phyloP scores from a whole-genome alignment of 768 basidiomycete species.

The Lentinula detonsa region DNA sequence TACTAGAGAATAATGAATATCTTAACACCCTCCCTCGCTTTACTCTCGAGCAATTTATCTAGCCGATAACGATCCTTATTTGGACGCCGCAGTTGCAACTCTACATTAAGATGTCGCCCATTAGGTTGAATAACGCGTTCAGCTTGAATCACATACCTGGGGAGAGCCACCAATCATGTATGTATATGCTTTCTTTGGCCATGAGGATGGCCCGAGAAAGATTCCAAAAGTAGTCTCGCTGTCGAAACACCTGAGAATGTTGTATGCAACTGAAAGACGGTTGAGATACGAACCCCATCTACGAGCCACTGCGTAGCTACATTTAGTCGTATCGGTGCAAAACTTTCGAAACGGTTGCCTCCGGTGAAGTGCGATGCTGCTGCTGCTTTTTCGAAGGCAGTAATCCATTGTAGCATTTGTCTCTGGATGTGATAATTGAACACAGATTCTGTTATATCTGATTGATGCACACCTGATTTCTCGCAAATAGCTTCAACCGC shows the following conservation, averaged over 20 bases:
- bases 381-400: constrained; percentile 79
- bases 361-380: constrained; percentile 72
- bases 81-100: constrained; percentile 82
- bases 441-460: not conserved
- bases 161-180: constrained; percentile 98
- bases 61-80: constrained; percentile 80
- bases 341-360: constrained; percentile 87
- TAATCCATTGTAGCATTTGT: constrained; percentile 97
- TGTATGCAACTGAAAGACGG: not conserved
- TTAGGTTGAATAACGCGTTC: not conserved
- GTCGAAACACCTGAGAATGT: constrained; percentile 7
- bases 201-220: constrained; percentile 85
- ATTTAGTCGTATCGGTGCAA: constrained; percentile 87
- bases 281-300: constrained; percentile 69
- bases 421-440: constrained; percentile 40
- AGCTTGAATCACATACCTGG: constrained; percentile 44
- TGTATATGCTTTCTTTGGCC: constrained; percentile 85
- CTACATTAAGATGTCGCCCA: constrained; percentile 24
- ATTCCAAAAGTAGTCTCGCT: constrained; percentile 99
- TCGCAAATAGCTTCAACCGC: constrained; percentile 79
- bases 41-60: constrained; percentile 79
- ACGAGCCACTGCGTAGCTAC: constrained; percentile 98
- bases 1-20: constrained; percentile 94
- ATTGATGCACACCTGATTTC: constrained; percentile 60
- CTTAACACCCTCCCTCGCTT: constrained; percentile 94